A percentile compares a stretch with the other conserved stretches of the same genome.
phyloP scores from a whole-genome alignment of 768 basidiomycete genomes.

The Omphalotus guepiniiformis region DNA sequence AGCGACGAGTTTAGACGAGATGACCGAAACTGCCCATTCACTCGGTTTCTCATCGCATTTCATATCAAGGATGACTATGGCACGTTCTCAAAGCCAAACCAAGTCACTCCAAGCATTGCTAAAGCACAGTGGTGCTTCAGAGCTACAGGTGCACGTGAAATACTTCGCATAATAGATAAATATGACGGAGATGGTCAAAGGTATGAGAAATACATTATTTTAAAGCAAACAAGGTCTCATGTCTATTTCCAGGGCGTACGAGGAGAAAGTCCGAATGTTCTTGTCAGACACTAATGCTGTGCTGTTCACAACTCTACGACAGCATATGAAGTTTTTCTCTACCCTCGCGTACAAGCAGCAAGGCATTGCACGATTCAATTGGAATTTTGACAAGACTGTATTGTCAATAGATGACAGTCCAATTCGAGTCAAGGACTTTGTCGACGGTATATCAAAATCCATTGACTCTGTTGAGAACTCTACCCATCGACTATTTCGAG shows the following conservation, averaged over 20 bases:
- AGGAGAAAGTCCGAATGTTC: neutral
- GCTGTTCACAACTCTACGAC: slow-evolving; percentile 4
- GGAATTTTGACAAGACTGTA: neutral
- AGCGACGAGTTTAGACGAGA: neutral
- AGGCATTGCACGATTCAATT: neutral
- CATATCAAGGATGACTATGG: neutral
- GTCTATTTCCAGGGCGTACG: neutral
- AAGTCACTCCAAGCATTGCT: neutral
- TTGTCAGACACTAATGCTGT: neutral
- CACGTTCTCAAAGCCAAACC: neutral
- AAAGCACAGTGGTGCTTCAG: neutral
- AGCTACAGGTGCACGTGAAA: neutral
- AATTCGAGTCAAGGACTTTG: neutral
- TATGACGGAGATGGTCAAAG: neutral
- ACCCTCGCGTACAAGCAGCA: neutral
- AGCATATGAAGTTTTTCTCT: neutral
- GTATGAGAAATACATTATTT: no score
- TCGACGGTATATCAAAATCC: neutral
- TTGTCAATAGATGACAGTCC: neutral
- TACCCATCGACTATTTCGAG: neutral
- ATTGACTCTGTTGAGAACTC: neutral
- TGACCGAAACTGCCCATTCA: neutral
- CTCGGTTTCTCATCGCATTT: neutral
- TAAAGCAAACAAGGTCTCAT: no score
- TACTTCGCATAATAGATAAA: neutral